Percentiles rank a stretch among this genome's conserved stretches.
phyloP scores from a whole-genome alignment of 257 asterid species.

The Solanum pinnatisectum region DNA sequence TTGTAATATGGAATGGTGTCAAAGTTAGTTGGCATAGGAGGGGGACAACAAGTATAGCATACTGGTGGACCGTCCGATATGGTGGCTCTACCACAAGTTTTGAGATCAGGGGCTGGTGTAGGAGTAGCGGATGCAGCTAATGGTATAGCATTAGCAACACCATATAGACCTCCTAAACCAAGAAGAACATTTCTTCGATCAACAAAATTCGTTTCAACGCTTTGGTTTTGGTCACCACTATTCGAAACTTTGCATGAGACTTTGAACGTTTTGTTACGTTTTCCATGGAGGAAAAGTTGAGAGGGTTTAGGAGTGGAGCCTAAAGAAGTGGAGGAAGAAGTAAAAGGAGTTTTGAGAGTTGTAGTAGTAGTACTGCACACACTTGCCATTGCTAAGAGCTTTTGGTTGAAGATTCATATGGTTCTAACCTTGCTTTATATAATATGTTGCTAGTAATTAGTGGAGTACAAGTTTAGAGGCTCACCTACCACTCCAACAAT shows the following conservation, averaged over 20 bases:
- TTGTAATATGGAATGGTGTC: neutral
- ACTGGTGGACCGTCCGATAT: neutral
- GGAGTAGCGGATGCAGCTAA: neutral
- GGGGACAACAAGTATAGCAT: neutral
- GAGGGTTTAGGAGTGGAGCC: neutral
- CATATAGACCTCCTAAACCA: neutral
- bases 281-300: neutral
- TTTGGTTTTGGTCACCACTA: neutral
- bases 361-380: neutral
- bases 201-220: neutral
- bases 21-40: neutral
- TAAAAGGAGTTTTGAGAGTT: neutral
- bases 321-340: neutral
- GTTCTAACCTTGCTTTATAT: neutral
- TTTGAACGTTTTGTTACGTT: neutral
- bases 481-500: neutral
- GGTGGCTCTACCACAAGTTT: neutral
- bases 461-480: neutral
- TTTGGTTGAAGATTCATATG: neutral
- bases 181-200: constrained; percentile 1
- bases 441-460: neutral
- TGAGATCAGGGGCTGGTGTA: neutral
- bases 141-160: neutral
- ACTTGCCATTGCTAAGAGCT: neutral
- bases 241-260: neutral